Evolutionary conservation across 768 basidiomycete genomes (phyloP), one percentile per base, ranked within the genome.

Genomic region (Mycena indigotica): DNA sequence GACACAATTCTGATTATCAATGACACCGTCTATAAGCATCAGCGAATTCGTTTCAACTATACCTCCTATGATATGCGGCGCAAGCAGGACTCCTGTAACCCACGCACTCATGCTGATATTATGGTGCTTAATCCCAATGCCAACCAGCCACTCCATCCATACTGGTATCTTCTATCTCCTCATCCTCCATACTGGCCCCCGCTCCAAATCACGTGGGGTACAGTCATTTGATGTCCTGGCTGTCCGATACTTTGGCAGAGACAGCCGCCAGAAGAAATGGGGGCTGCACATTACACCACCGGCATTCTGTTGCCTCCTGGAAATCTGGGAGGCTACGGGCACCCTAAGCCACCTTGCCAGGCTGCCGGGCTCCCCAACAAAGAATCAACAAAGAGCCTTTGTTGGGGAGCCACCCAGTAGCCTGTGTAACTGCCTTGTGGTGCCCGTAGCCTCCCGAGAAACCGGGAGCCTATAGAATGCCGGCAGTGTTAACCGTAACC

Each of bases 31-130:
- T 44, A 23, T 8, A 44, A 44, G 21, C 41, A 44, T 23, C 15
- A 44, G n/a, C 15, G 10, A 35, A 35, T 35, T 35, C 32, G 32
- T 17, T 35, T 35, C 32, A 35, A 23, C n/a, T 23, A 44, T 19
- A 44, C 41, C 8, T 16, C 12, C 5, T 44, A 44, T 21, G 41
- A 13, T 13, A 44, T 44, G 41, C 41, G 41, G 8, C 41, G 41
- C 41, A 44, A 44, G 41, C 41, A 44, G 23, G 41, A 44, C n/a
- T 44, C 41, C 41, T 44, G 41, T 21, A 44, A 44, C 23, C 41
- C 41, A 6, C 41, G 41, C 6, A 44, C 41, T 8, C 41, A 44
- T 8, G 41, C 41, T 13, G 41, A 44, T 44, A 44, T 44, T 5
- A 44, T 44, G 41, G 41, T 44, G 8, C n/a, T 44, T 5, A 44